phyloP scores from a whole-genome alignment of 768 basidiomycete species.

The Russula earlei region DNA sequence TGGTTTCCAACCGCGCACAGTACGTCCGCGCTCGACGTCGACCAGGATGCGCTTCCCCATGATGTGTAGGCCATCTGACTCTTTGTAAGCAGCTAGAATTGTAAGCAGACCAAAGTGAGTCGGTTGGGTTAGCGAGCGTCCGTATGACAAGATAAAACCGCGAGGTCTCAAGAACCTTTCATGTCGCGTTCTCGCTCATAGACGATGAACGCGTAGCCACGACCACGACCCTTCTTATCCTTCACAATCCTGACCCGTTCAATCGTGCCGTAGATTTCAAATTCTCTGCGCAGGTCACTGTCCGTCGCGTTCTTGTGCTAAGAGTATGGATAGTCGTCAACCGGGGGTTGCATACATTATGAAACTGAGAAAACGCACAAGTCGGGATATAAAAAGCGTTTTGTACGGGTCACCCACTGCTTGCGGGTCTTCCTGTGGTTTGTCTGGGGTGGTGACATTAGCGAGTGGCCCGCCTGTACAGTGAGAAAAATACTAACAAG shows the following conservation, averaged over 20 bases:
- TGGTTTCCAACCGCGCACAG: slow-evolving; percentile 98
- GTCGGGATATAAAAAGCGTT: slow-evolving; percentile 89
- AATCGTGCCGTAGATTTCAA: slow-evolving; percentile 90
- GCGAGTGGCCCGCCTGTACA: not conserved
- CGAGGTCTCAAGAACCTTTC: slow-evolving; percentile 62
- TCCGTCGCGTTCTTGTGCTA: slow-evolving; percentile 92
- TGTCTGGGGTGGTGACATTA: slow-evolving; percentile 43
- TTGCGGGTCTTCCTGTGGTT: slow-evolving; percentile 84
- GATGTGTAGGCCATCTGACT: slow-evolving; percentile 93
- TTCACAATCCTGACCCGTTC: slow-evolving; percentile 90
- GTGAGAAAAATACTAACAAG: slow-evolving; percentile 48
- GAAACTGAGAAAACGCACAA: slow-evolving; percentile 44
- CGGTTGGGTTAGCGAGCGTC: slow-evolving; percentile 20
- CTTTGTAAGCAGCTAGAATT: slow-evolving; percentile 83
- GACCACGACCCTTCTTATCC: slow-evolving; percentile 78
- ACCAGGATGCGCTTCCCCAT: slow-evolving; percentile 95
- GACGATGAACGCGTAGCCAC: slow-evolving; percentile 94
- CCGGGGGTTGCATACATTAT: not conserved
- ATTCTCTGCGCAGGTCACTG: slow-evolving; percentile 86
- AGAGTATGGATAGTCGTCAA: slow-evolving; percentile 18
- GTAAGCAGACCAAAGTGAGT: slow-evolving; percentile 21
- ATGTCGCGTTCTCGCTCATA: slow-evolving; percentile 98
- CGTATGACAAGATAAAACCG: slow-evolving; percentile 14
- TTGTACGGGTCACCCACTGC: slow-evolving; percentile 97
- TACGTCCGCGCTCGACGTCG: slow-evolving; percentile 96